These are phyloP conservation scores for Ophiocordyceps robertsii DNA, from an alignment of 2,329 filamentous ascomycete genomes.

Conservation along the genomic window DNA sequence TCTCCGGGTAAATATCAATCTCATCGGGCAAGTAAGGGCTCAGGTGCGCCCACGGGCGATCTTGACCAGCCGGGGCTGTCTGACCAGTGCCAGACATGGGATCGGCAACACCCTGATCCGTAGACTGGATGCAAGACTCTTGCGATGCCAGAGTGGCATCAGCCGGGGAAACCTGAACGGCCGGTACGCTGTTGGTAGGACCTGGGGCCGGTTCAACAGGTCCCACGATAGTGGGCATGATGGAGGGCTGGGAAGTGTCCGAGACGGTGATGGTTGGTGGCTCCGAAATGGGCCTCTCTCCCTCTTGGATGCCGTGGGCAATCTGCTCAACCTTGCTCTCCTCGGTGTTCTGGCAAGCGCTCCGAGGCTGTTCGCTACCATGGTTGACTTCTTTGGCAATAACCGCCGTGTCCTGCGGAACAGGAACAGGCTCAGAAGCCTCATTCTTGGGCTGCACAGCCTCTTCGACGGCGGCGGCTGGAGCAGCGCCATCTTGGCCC, in stretches of 20 bases:
- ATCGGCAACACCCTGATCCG: not conserved
- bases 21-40: conserved; percentile 27
- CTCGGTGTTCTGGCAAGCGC: not conserved
- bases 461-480: not conserved
- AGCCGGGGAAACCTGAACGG: not conserved
- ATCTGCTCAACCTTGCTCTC: not conserved
- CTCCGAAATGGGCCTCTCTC: not conserved
- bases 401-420: not conserved
- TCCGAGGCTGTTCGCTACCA: not conserved
- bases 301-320: not conserved
- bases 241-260: not conserved
- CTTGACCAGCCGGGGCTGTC: conserved; percentile 16
- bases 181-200: not conserved
- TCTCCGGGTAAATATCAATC: conserved; percentile 20
- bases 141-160: not conserved
- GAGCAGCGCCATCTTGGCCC: no score
- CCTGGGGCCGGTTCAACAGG: not conserved
- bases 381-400: not conserved
- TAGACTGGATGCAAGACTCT: not conserved
- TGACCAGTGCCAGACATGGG: not conserved
- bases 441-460: not conserved
- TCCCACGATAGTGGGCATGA: not conserved
- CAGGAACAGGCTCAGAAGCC: not conserved
- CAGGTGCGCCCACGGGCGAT: conserved; percentile 22
- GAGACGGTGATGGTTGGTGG: conserved; percentile 1